Conservation (phyloP, 2,329 filamentous ascomycete species). For the Neobulgaria alba region DNA sequence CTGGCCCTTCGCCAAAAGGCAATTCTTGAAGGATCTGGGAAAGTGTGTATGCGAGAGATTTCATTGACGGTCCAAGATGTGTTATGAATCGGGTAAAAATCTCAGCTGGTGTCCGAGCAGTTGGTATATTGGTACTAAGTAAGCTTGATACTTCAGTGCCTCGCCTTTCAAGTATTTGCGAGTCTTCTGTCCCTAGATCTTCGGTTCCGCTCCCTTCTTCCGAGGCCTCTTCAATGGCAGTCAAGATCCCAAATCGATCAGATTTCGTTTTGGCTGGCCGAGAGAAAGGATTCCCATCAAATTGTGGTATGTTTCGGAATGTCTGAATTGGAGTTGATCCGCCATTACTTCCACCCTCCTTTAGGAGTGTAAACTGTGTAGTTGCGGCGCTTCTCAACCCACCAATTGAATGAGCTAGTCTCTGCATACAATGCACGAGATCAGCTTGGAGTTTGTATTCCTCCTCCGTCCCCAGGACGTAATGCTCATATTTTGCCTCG, state of each 20-base stretch:
- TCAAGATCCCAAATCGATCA: constrained; percentile 41
- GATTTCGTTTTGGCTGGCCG: constrained; percentile 23
- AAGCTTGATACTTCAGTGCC: constrained; percentile 5
- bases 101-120: constrained; percentile 59
- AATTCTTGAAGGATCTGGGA: constrained; percentile 82
- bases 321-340: constrained; percentile 12
- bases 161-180: constrained; percentile 11
- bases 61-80: constrained; percentile 87
- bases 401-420: constrained; percentile 79
- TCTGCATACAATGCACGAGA: constrained; percentile 76
- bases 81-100: constrained; percentile 89
- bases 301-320: constrained; percentile 6
- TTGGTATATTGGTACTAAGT: constrained; percentile 24
- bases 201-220: constrained; percentile 47
- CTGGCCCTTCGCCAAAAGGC: constrained; percentile 63
- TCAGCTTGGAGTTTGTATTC: constrained; percentile 72
- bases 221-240: constrained; percentile 54
- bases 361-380: constrained; percentile 78
- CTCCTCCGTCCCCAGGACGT: constrained; percentile 67
- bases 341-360: constrained; percentile 39
- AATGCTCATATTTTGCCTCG: constrained; percentile 87
- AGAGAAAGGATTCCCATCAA: constrained; percentile 15
- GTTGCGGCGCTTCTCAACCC: constrained; percentile 82
- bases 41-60: constrained; percentile 85
- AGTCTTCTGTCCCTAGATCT: constrained; percentile 20